Evolutionary conservation across 2,329 filamentous ascomycete genomes (phyloP), one percentile per base, ranked within the genome.

Genomic region (Pseudogymnoascus sp.): DNA sequence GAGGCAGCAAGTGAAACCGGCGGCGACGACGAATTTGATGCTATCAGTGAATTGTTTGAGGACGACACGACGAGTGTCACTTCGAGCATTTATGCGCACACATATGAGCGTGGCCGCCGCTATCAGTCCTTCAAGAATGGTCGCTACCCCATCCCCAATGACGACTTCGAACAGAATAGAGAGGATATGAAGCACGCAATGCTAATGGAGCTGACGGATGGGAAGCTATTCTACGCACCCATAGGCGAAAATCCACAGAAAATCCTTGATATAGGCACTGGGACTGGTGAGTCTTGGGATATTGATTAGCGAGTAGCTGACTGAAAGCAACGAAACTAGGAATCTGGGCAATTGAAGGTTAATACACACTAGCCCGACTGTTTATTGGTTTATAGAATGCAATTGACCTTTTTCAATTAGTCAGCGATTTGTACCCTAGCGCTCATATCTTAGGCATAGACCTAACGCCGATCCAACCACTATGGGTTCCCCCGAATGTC

Each of bases 211-310:
- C 66, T 77, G 4, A 70, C 72, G 11, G 71, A 74, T 1, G 75
- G 74, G 0, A 69, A 70, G 58, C 71, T 81, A 12, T 75, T 77
- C 62, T 73, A 75, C 60, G 74, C 78, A 28, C 79, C 78, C 1
- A 67, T 82, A 23, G 67, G 69, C 33, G 68, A 73, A 5, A 68
- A 73, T 58, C 72, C 72, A 14, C 36, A 61, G 39, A 42, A 61
- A 23, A 52, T 61, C 14, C 42, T 62, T 19, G 61, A 62, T 41
- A 45, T 62, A 6, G 61, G 61, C 23, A 62, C 60, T 25, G 60
- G 60, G 22, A 62, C 60, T 12, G 60, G 60, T 38, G 28, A 58
- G 35, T 58, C 28, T 58, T 30, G 25, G n/a, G n/a, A 58, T 58
- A 22, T 58, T 23, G 28, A 33, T 33, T 28, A 65, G 58, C 58